A percentile compares a stretch with the other conserved stretches of the same genome.
These are phyloP conservation scores for Fusarium agapanthi DNA, from an alignment of 2,329 filamentous ascomycete genomes.

Conservation along the genomic window DNA sequence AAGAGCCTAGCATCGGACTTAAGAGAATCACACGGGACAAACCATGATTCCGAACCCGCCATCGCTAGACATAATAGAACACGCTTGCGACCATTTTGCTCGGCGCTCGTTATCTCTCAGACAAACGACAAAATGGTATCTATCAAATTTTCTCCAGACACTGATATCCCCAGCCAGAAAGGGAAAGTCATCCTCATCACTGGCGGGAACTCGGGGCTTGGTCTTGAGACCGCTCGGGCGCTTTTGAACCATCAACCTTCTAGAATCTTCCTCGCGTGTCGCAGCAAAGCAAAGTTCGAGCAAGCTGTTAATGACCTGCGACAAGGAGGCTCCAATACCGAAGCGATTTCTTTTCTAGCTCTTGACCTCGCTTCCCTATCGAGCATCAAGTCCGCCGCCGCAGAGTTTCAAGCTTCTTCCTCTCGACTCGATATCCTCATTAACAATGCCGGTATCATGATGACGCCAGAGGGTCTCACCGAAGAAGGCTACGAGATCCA, in stretches of 20 bases:
- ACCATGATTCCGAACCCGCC: neutral
- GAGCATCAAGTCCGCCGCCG: neutral
- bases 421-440: neutral
- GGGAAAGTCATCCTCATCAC: slow-evolving; percentile 5
- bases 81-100: fast-evolving
- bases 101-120: fast-evolving
- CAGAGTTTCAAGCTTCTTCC: neutral
- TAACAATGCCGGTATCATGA: slow-evolving; percentile 11
- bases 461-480: neutral
- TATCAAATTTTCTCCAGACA: neutral
- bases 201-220: neutral
- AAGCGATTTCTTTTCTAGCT: neutral
- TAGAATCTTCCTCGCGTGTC: neutral
- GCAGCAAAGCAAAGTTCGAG: slow-evolving; percentile 3
- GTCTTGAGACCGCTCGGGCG: neutral
- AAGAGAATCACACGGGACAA: fast-evolving
- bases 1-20: neutral
- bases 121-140: neutral
- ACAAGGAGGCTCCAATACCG: neutral
- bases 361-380: neutral
- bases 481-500: slow-evolving; percentile 7
- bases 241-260: slow-evolving; percentile 1
- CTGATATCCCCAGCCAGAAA: neutral
- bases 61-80: fast-evolving
- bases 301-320: neutral